phyloP scores from a whole-genome alignment of 2,329 filamentous ascomycete species.

The Pleurostoma richardsiae region DNA sequence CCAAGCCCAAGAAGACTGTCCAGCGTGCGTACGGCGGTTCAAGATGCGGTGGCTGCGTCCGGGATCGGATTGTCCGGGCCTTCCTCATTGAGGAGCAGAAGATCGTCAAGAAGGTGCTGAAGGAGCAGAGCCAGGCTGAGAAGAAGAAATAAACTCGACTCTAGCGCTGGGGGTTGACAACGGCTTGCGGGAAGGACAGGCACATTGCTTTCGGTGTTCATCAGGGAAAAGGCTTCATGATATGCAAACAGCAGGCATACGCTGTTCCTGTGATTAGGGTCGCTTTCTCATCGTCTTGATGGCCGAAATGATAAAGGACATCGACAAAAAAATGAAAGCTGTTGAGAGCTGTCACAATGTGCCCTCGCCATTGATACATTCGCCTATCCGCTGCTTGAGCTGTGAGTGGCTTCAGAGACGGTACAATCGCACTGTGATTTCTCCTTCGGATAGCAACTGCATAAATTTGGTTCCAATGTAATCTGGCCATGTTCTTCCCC shows the following conservation, averaged over 20 bases:
- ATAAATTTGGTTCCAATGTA: too few relatives aligned
- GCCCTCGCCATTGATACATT: too few relatives aligned
- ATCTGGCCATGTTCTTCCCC: too few relatives aligned
- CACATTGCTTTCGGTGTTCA: conserved; percentile 49
- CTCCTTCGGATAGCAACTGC: too few relatives aligned
- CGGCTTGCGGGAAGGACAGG: conserved; percentile 18
- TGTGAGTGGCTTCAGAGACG: too few relatives aligned
- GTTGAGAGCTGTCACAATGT: too few relatives aligned
- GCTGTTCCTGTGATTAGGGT: conserved; percentile 33
- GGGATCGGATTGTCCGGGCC: conserved; percentile 93
- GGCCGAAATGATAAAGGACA: conserved; percentile 35
- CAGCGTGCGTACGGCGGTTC: conserved; percentile 97
- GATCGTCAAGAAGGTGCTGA: conserved; percentile 99
- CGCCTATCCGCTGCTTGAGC: too few relatives aligned
- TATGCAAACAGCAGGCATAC: conserved; percentile 28
- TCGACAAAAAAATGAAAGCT: too few relatives aligned
- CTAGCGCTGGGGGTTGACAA: conserved; percentile 9
- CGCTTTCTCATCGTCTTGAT: conserved; percentile 43
- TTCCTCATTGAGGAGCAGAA: conserved; percentile 99
- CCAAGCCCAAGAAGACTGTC: conserved; percentile 98
- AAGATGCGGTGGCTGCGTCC: conserved; percentile 97
- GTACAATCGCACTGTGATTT: too few relatives aligned
- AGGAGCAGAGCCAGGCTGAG: conserved; percentile 81
- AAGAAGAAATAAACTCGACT: conserved; percentile 61
- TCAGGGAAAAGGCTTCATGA: conserved; percentile 44